phyloP scores from a whole-genome alignment of 2,329 filamentous ascomycete genomes.

The Sporothrix mexicana region DNA sequence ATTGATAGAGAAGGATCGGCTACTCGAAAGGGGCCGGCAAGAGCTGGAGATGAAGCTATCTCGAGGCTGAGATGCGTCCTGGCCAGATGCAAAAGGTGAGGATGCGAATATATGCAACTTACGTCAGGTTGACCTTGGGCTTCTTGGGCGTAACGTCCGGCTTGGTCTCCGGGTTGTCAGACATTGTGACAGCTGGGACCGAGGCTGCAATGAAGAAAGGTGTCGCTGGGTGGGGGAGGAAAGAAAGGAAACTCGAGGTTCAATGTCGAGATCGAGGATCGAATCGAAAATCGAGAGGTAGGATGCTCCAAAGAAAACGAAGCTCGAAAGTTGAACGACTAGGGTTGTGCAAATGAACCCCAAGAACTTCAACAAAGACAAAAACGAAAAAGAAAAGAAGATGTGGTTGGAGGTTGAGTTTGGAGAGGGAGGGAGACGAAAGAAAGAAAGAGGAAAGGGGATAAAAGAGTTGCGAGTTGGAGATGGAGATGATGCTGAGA shows the following conservation, averaged over 20 bases:
- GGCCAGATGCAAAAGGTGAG: background rate
- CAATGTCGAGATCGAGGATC: slow-evolving; percentile 2
- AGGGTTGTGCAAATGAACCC: background rate
- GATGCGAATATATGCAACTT: slow-evolving; percentile 47
- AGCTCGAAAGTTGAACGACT: background rate
- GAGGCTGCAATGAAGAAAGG: slow-evolving; percentile 1
- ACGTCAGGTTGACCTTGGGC: slow-evolving; percentile 85
- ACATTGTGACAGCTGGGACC: slow-evolving; percentile 62
- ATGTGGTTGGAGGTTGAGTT: slow-evolving; percentile 11
- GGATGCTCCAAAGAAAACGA: background rate
- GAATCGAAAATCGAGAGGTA: background rate
- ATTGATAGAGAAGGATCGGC: slow-evolving; percentile 25
- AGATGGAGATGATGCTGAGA: slow-evolving; percentile 24
- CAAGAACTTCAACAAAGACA: background rate
- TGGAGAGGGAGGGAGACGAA: slow-evolving; percentile 20
- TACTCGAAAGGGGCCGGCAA: background rate
- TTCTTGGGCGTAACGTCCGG: slow-evolving; percentile 38
- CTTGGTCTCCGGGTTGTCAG: slow-evolving; percentile 55
- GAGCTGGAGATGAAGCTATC: background rate
- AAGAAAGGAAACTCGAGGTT: background rate
- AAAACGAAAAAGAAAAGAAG: background rate
- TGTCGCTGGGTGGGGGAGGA: slow-evolving; percentile 19
- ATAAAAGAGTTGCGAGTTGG: slow-evolving; percentile 22
- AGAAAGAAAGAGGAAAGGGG: slow-evolving; percentile 20
- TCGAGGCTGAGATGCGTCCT: background rate